Evolutionary conservation across 169 alveolate species (phyloP).

Genomic region (Cryptosporidium tyzzeri): DNA sequence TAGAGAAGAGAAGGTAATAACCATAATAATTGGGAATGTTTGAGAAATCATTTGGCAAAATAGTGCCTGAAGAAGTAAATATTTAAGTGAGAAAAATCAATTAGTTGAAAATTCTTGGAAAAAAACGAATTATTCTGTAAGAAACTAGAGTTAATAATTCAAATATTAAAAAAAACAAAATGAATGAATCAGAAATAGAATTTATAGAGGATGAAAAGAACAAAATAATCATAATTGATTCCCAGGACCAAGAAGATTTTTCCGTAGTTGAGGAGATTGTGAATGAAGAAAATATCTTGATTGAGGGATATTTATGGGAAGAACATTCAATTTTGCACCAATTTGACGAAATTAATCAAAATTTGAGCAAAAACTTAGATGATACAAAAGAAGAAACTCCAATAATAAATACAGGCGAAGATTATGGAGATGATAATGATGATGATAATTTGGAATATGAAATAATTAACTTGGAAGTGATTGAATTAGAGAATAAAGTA

Average conservation of each 20-base stretch:
- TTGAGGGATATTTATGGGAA: slow-evolving; percentile 8
- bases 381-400: not conserved
- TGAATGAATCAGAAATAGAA: slow-evolving; percentile 11
- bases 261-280: not conserved
- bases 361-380: not conserved
- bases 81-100: not conserved
- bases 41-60: not conserved
- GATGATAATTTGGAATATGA: not conserved
- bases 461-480: not conserved
- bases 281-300: slow-evolving; percentile 21
- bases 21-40: no score
- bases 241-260: slow-evolving; percentile 18
- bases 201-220: slow-evolving; percentile 21
- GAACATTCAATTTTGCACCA: slow-evolving; percentile 13
- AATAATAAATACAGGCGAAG: not conserved
- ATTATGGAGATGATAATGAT: not conserved
- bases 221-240: slow-evolving; percentile 4
- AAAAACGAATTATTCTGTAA: no score
- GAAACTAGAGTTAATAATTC: not conserved
- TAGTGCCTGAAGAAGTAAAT: no score
- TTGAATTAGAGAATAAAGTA: not conserved
- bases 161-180: not conserved
- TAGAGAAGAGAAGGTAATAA: not conserved
- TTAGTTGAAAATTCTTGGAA: no score
- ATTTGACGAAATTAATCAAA: not conserved